Base-by-base conservation (phyloP, 176 grass and related monocot genomes). In the Cymbopogon citratus region DNA sequence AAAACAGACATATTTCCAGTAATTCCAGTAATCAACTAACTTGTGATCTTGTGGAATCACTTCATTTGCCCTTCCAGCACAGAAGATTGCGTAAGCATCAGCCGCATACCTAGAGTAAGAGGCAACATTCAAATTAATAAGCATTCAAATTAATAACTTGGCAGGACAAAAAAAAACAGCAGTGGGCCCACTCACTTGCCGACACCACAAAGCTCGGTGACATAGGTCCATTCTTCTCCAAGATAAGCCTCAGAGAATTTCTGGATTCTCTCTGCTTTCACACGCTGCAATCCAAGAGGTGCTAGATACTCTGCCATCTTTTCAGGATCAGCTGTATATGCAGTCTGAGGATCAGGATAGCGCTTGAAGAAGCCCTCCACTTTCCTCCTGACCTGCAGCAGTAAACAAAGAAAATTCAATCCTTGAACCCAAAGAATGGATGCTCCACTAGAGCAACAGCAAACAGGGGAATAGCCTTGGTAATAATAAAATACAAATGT, bases 41-140 rank as follows among this genome's bases (percentile, higher is more conserved):
- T 85, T 97, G 64, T 97, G 88, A 82, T 97, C 94, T 29, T 83
- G 10, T 33, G 94, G 94, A 25, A 71, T 39, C 27, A 97, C 86
- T 44, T 91, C 81, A 15, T 35, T 78, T 41, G 86, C 82, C 78
- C 51, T 91, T 44, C 94, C 94, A 33, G 62, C 85, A 82, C 91
- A 93, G 35, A 93, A 97, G 78, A 93, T 97, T 27, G 91, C 94
- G 7, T 93, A 93, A 31, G 94, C 94, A 93, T 97, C 94, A 69
- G 91, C 94, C 2, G 87, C 94, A 71, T 97, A 97, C 89, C 94
- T 93, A 75, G 1, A 72, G 34, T 34, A 77, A 61, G 31, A 51
- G 19, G 25, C 46, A 62, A 7, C 28, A 49, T 66, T 44, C 9
- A 80, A 74, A 63, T 62, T 40, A 62, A 9, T n/a, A n/a, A n/a